phyloP scores from a whole-genome alignment of 2,329 filamentous ascomycete genomes.

The Pseudopithomyces chartarum region DNA sequence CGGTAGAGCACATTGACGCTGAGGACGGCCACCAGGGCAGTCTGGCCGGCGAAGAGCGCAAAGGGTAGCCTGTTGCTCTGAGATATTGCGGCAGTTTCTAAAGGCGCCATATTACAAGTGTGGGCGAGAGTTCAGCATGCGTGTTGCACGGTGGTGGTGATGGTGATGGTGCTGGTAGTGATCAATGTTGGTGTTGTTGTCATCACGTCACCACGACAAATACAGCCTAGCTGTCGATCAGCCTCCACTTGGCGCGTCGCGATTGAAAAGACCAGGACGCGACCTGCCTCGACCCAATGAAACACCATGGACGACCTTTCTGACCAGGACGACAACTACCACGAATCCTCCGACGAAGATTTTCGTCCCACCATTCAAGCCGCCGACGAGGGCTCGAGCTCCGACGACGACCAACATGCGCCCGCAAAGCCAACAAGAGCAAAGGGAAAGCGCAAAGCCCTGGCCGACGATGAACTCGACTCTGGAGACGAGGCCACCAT shows the following conservation, averaged over 20 bases:
- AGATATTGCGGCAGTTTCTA: conserved; percentile 35
- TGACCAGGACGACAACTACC: conserved; percentile 52
- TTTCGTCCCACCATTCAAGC: conserved; percentile 70
- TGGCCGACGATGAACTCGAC: conserved; percentile 38
- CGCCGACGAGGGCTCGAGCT: conserved; percentile 57
- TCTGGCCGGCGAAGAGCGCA: conserved; percentile 36
- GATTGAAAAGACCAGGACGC: not conserved
- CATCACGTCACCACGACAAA: not conserved
- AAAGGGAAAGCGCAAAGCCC: conserved; percentile 41
- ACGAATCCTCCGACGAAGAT: conserved; percentile 73
- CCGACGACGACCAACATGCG: conserved; percentile 45
- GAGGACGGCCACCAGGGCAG: conserved; percentile 36
- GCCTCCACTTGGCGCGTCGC: conserved; percentile 10
- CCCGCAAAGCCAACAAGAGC: conserved; percentile 21
- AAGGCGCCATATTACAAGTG: conserved; percentile 37
- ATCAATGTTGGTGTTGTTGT: conserved; percentile 3
- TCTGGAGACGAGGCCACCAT: conserved; percentile 77
- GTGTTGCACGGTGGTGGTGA: not conserved
- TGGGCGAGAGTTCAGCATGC: conserved; percentile 15
- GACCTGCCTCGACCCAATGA: conserved; percentile 24
- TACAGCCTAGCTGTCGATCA: conserved; percentile 22
- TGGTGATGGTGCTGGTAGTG: not conserved
- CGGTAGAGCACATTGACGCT: conserved; percentile 35
- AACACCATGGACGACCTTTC: conserved; percentile 36
- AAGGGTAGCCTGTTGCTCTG: conserved; percentile 42